Base-by-base conservation (phyloP, 2,329 filamentous ascomycete genomes). In the Aspergillus ochraceus region DNA sequence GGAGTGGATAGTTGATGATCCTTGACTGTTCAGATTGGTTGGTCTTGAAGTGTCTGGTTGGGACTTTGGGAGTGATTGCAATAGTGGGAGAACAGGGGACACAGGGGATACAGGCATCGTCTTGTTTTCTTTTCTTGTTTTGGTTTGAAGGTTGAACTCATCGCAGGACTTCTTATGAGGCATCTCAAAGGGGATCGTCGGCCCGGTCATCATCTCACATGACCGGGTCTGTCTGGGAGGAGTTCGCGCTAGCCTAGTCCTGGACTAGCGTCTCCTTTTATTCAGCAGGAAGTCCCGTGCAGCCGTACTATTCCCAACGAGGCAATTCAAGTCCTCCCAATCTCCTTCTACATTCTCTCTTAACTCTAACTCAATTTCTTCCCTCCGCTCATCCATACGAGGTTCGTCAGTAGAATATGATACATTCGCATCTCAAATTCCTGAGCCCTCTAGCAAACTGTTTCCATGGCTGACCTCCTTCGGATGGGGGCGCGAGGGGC, bases 401-500 rank as follows among this genome's bases (percentile, higher is more conserved):
- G 14, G 8, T 46, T 17, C 42, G 20, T 19, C 42, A 1, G 17
- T n/a, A 20, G 17, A 46, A 46, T 46, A 11, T 46, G 42, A 46
- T 46, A 20, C 5, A 17, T 46, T 29, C 2, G 2, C 26, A 36
- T 36, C 17, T 2, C 22, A 20, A 6, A 22, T 22, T 2, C 9
- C 4, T 47, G 45, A 8, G 4, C 20, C 4, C 3, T 14, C 20
- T 10, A 20, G 19, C 3, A 11, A 14, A 24, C 45, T 17, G 39
- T 47, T 46, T 3, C 32, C 45, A 14, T 46, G 45, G 45, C 45
- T 24, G 19, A 22, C 19, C 45, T 8, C 45, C 45, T 46, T 47
- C 30, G 17, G 30, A 52, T 12, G 50, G 56, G 50, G 39, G 50
- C 49, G 51, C 49, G 56, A 36, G 50, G 22, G 54, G 30, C 24